Conservation (phyloP, 495 filamentous ascomycete genomes). For the Pseudoneurospora amorphoporcata region DNA sequence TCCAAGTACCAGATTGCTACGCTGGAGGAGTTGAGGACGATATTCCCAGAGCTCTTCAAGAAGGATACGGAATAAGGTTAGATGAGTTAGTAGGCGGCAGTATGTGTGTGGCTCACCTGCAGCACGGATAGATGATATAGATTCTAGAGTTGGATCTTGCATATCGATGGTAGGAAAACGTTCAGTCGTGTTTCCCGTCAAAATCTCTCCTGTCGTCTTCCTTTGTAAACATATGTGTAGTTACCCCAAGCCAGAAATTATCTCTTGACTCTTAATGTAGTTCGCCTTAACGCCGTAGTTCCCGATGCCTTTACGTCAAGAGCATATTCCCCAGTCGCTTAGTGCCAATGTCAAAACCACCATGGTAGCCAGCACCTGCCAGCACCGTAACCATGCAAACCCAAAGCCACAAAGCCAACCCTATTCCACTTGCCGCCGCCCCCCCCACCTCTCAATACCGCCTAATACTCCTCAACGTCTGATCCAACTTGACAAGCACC, state of each 20-base stretch:
- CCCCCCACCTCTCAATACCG: constrained; percentile 22
- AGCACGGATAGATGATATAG: not conserved
- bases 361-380: not conserved
- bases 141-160: not conserved
- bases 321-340: not conserved
- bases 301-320: not conserved
- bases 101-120: not conserved
- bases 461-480: constrained; percentile 48
- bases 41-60: constrained; percentile 76
- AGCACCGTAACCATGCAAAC: not conserved
- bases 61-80: constrained; percentile 1
- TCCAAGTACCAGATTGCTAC: constrained; percentile 59
- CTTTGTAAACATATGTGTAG: not conserved
- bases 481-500: constrained; percentile 57
- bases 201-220: not conserved
- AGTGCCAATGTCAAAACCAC: not conserved
- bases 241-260: not conserved
- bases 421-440: too few relatives aligned
- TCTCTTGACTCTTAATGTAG: not conserved
- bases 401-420: too few relatives aligned
- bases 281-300: not conserved
- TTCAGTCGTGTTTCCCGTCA: not conserved
- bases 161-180: not conserved
- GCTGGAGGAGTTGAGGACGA: constrained; percentile 58
- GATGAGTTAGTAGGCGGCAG: not conserved